Conservation (phyloP, 257 asterid genomes). For the Solanum pinnatisectum region DNA sequence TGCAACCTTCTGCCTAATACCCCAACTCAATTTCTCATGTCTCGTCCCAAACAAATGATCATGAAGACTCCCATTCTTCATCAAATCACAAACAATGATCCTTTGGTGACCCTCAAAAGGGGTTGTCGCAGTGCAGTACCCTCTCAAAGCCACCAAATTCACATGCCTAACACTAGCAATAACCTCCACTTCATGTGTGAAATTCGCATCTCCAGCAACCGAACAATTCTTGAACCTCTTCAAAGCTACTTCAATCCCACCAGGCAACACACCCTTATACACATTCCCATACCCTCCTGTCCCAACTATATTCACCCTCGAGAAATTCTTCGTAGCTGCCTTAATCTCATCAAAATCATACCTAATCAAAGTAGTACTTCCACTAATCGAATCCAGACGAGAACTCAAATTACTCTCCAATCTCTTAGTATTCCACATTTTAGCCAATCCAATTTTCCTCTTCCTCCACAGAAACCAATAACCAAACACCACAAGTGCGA, state of each 20-base stretch:
- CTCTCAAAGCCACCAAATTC: conserved; percentile 66
- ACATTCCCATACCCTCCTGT: conserved; percentile 92
- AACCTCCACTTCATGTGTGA: conserved; percentile 72
- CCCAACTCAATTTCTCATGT: conserved; percentile 60
- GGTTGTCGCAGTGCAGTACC: conserved; percentile 79
- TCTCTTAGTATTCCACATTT: conserved; percentile 10
- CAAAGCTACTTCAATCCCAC: conserved; percentile 71
- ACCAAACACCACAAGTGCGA: conserved; percentile 16
- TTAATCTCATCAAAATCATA: conserved; percentile 62
- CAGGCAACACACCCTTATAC: conserved; percentile 58
- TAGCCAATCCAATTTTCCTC: background rate
- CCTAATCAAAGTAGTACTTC: conserved; percentile 51
- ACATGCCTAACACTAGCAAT: conserved; percentile 84
- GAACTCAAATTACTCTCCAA: conserved; percentile 14
- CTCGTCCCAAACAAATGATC: conserved; percentile 59
- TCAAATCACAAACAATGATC: conserved; percentile 77
- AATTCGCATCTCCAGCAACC: conserved; percentile 57
- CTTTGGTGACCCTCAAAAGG: conserved; percentile 75
- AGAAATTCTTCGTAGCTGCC: conserved; percentile 47
- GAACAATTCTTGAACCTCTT: conserved; percentile 90
- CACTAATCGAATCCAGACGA: conserved; percentile 53
- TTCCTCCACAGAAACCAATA: conserved; percentile 29
- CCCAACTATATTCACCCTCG: conserved; percentile 50
- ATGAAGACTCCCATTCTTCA: conserved; percentile 77
- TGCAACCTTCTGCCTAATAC: conserved; percentile 61